phyloP scores from a whole-genome alignment of 225 moss, liverwort and hornwort genomes.

The Thuidium tamariscinum region DNA sequence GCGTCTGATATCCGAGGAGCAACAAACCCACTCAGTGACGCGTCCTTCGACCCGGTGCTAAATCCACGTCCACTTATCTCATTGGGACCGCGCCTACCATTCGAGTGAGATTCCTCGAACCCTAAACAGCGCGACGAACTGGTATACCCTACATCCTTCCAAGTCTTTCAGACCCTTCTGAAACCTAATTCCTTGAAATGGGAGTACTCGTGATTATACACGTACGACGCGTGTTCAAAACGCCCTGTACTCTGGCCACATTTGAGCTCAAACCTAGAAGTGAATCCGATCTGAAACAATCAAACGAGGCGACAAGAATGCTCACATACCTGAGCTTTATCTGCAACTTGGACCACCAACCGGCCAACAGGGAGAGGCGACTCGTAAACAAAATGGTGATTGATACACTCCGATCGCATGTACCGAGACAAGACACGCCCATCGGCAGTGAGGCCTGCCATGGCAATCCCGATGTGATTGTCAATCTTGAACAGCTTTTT shows the following conservation, averaged over 20 bases:
- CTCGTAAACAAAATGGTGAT: slow-evolving; percentile 76
- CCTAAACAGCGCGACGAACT: background rate
- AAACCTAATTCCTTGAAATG: background rate
- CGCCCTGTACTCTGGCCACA: background rate
- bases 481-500: slow-evolving; percentile 96
- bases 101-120: background rate
- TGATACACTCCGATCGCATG: slow-evolving; percentile 91
- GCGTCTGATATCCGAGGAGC: background rate
- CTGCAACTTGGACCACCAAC: slow-evolving; percentile 86
- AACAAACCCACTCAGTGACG: background rate
- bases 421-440: slow-evolving; percentile 85
- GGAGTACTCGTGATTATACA: background rate
- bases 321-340: slow-evolving; percentile 76
- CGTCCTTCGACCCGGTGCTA: background rate
- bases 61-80: background rate
- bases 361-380: slow-evolving; percentile 79
- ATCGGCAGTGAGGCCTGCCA: slow-evolving; percentile 87
- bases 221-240: background rate
- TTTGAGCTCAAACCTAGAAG: background rate
- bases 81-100: background rate
- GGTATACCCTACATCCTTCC: background rate
- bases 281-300: background rate
- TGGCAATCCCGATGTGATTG: slow-evolving; percentile 81
- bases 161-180: background rate
- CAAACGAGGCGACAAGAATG: background rate